Evolutionary conservation across 148 eudicot genomes (phyloP).

Genomic region (Rhododendron mucronatum): DNA sequence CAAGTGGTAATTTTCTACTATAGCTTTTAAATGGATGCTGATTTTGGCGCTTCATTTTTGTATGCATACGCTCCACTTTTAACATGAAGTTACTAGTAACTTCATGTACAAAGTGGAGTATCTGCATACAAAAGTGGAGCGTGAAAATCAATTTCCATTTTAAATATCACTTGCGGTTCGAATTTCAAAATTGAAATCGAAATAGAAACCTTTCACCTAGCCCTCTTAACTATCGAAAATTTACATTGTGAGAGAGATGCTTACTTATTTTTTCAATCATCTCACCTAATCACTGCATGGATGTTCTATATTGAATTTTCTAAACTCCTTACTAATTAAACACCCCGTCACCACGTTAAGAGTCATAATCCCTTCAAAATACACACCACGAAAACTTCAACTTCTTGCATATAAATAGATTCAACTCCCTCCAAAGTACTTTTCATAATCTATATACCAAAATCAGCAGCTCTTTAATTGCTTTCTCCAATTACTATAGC

Average conservation of each 20-base stretch:
- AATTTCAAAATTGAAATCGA: too few relatives aligned
- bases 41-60: too few relatives aligned
- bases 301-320: not conserved
- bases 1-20: not conserved
- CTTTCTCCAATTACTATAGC: not conserved
- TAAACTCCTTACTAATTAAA: not conserved
- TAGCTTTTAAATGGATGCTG: not conserved
- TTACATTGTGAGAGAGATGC: too few relatives aligned
- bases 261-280: too few relatives aligned
- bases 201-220: too few relatives aligned
- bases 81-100: too few relatives aligned
- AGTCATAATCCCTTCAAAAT: not conserved
- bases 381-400: not conserved
- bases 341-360: not conserved
- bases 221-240: too few relatives aligned
- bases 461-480: not conserved
- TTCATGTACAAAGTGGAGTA: too few relatives aligned
- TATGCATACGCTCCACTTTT: too few relatives aligned
- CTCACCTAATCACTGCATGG: too few relatives aligned
- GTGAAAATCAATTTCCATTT: too few relatives aligned
- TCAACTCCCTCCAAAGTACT: not conserved
- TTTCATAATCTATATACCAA: not conserved
- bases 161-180: not conserved
- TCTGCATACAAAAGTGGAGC: too few relatives aligned
- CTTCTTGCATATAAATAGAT: not conserved